phyloP scores from a whole-genome alignment of 208 protist species.

The Trichomonas vaginalis region DNA sequence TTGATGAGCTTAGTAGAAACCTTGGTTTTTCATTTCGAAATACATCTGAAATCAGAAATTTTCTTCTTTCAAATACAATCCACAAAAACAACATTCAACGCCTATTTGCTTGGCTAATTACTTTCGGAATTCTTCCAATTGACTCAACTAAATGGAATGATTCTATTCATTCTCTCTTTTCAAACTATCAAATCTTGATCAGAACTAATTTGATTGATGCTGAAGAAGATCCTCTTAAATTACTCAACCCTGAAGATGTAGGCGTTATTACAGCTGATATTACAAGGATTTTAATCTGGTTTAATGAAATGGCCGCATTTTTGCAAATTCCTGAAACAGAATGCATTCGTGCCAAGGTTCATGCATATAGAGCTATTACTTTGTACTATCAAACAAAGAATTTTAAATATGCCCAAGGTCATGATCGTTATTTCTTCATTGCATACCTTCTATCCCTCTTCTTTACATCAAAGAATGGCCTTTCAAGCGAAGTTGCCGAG shows the following conservation, averaged over 20 bases:
- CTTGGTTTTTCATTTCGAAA: not conserved
- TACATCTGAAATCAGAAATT: not conserved
- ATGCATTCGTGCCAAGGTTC: not conserved
- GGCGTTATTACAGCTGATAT: not conserved
- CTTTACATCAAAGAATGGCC: not conserved
- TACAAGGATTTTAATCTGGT: not conserved
- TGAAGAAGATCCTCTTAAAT: not conserved
- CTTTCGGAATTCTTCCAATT: not conserved
- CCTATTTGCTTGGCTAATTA: not conserved
- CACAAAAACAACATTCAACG: not conserved
- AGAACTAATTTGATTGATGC: not conserved
- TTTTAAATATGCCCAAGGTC: not conserved
- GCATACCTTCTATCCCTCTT: not conserved
- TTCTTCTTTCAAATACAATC: not conserved
- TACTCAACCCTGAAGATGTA: not conserved
- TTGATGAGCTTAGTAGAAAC: not conserved
- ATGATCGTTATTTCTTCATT: not conserved
- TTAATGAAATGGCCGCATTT: not conserved
- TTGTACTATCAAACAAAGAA: not conserved
- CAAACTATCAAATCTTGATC: not conserved
- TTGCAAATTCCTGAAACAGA: not conserved
- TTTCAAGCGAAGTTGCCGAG: not conserved
- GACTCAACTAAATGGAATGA: not conserved
- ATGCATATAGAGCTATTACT: not conserved
- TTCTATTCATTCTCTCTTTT: not conserved